These are phyloP conservation scores for Phytophthora fragariaefolia DNA, from an alignment of 352 stramenopile species.

Conservation along the genomic window DNA sequence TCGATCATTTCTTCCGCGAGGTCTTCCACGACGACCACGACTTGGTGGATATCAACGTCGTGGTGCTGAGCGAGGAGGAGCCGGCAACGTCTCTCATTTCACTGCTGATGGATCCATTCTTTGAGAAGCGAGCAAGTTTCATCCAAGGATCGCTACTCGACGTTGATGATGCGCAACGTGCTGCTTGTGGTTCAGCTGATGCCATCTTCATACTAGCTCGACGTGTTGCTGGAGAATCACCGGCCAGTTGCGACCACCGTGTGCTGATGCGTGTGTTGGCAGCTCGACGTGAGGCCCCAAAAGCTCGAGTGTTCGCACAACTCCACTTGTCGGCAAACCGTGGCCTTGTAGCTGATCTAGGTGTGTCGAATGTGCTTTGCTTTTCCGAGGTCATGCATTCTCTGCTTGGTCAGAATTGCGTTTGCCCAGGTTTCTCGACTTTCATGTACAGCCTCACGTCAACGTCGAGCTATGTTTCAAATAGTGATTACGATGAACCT, in stretches of 20 bases:
- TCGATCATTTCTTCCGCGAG: slow-evolving; percentile 87
- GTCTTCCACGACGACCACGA: slow-evolving; percentile 89
- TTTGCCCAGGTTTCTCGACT: slow-evolving; percentile 86
- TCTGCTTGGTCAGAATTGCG: slow-evolving; percentile 80
- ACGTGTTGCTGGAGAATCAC: slow-evolving; percentile 64
- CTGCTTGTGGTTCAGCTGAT: slow-evolving; percentile 61
- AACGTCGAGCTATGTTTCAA: slow-evolving; percentile 63
- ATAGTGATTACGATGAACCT: slow-evolving; percentile 34
- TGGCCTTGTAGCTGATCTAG: slow-evolving; percentile 66
- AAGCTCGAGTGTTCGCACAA: slow-evolving; percentile 59
- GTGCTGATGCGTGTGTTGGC: slow-evolving; percentile 80
- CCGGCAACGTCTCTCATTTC: slow-evolving; percentile 73
- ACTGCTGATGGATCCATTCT: slow-evolving; percentile 87
- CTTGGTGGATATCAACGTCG: slow-evolving; percentile 79
- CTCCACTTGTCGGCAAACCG: slow-evolving; percentile 81
- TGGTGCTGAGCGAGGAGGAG: slow-evolving; percentile 79
- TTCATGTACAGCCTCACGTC: slow-evolving; percentile 88
- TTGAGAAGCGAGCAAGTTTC: slow-evolving; percentile 81
- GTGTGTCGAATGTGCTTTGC: slow-evolving; percentile 77
- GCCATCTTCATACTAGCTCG: slow-evolving; percentile 81
- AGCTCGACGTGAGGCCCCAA: slow-evolving; percentile 64
- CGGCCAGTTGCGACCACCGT: slow-evolving; percentile 71
- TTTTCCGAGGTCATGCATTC: slow-evolving; percentile 86
- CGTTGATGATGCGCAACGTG: slow-evolving; percentile 74
- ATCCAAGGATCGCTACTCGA: slow-evolving; percentile 83